phyloP scores from a whole-genome alignment of 129 eudicot genomes.

The Logfia minima region DNA sequence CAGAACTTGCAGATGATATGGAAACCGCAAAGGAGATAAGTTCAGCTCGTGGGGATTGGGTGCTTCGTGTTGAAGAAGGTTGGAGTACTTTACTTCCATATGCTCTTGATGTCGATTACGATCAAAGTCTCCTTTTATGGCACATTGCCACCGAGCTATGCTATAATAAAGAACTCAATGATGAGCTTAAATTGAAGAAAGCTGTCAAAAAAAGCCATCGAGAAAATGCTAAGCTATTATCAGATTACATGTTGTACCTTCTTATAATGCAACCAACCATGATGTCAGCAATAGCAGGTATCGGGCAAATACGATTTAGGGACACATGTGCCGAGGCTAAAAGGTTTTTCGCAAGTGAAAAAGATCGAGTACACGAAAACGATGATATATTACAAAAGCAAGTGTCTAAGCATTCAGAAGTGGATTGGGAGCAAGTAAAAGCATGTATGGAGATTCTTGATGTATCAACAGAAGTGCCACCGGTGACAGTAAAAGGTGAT shows the following conservation, averaged over 20 bases:
- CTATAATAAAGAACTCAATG: too few species aligned
- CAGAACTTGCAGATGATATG: too few species aligned
- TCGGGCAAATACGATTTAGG: not conserved
- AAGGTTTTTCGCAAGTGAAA: not conserved
- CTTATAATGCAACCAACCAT: not conserved
- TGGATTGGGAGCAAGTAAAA: not conserved
- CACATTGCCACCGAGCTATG: too few species aligned
- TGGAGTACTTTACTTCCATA: too few species aligned
- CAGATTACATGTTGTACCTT: conserved; percentile 1
- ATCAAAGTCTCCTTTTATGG: too few species aligned
- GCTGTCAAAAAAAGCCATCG: too few species aligned
- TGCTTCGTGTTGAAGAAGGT: too few species aligned
- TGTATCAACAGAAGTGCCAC: not conserved
- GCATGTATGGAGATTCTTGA: not conserved
- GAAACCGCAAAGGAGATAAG: too few species aligned
- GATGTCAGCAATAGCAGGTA: not conserved
- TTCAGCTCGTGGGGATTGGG: too few species aligned
- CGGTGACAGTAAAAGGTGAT: not conserved
- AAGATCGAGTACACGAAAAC: not conserved
- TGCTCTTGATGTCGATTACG: too few species aligned
- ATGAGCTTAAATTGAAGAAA: too few species aligned
- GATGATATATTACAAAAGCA: not conserved
- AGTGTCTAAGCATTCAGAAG: not conserved
- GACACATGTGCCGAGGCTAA: not conserved
- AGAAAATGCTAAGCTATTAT: too few species aligned